Base-by-base conservation (phyloP, 139 green algal species). In the Parachlorella kessleri region DNA sequence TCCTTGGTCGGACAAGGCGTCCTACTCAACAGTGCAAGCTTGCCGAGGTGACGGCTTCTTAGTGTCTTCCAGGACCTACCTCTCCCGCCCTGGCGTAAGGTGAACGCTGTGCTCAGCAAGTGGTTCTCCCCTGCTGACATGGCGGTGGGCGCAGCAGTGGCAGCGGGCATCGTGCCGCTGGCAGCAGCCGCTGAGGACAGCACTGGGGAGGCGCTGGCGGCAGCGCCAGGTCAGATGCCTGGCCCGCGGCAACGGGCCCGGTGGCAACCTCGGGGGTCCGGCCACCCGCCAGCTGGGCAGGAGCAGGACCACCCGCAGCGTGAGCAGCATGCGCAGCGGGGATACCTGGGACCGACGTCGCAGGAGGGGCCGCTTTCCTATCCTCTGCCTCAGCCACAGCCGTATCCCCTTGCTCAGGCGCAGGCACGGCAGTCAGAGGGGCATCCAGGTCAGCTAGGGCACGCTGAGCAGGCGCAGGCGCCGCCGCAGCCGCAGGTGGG, bases 41-140 rank as follows among this genome's bases (percentile, higher is more conserved):
- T n/a, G n/a, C n/a, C n/a, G n/a, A n/a, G n/a, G n/a, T n/a, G n/a
- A n/a, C n/a, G n/a, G n/a, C n/a, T n/a, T n/a, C n/a, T n/a, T n/a
- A n/a, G n/a, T 68, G 18, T 9, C 55, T 33, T 70, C 37, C 78
- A 83, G 65, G 81, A 78, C 42, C 63, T 89, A 6, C 72, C 83
- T 41, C 80, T 93, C 66, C 89, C 89, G 14, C 89, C 89, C 59
- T 93, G 89, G 89, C 71, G 89, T n/a, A 80, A 84, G 40, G 65
- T 79, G 4, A 36, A 81, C 32, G 73, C 83, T 33, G 81, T 93
- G 81, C 84, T 93, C n/a, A 77, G 66, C 72, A 91, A 90, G 68
- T 93, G 89, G 89, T 86, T 86, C 72, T 71, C 82, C 55, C 67
- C 74, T 1, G 74, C 70, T 24, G 74, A 80, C 28, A 80, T 80